Evolutionary conservation across 331 rosid species (phyloP), one percentile per base, ranked within the genome.

Genomic region (Pyrus hybrid): DNA sequence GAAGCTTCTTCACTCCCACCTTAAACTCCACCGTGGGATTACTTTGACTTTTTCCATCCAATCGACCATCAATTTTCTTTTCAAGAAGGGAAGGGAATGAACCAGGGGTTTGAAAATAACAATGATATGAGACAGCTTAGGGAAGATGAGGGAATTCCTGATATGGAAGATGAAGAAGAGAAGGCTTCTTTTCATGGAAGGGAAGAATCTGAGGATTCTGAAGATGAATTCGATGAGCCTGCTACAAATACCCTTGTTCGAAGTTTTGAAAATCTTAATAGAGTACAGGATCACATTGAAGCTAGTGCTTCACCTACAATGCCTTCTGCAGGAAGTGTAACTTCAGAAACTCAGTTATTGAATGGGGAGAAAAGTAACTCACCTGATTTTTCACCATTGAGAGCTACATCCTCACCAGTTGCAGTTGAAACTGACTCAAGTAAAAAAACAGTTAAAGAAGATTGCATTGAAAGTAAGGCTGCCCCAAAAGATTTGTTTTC

Each of bases 141-240:
- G 82, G 96, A 90, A 79, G 96, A 86, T 77, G 93, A 82, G 68
- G 96, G 90, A 63, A 80, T 90, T 86, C 93, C 91, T 56, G 91
- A 87, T 63, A 77, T 85, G 63, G 93, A 89, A 83, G 93, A 89
- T 74, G 90, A 86, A 67, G 96, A 80, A 79, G 97, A 88, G 73
- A 87, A 80, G 83, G 79, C 22, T 67, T 84, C 91, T 76, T 87
- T 86, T 43, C 77, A 49, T 53, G 83, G 61, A 76, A 88, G 67
- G 73, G 97, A 90, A 72, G 89, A 80, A 68, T 88, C 93, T 58
- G 75, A 71, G 70, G 85, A 83, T 75, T 90, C 97, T 25, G 97
- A 89, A 28, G 97, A 90, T 76, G 97, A 94, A 72, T 92, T 92
- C 85, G 90, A 88, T 43, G 99, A 92, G 76, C 93, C 93, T 74